These are phyloP conservation scores for Platanus orientalis DNA, from an alignment of 164 flowering plant genomes.

Conservation along the genomic window DNA sequence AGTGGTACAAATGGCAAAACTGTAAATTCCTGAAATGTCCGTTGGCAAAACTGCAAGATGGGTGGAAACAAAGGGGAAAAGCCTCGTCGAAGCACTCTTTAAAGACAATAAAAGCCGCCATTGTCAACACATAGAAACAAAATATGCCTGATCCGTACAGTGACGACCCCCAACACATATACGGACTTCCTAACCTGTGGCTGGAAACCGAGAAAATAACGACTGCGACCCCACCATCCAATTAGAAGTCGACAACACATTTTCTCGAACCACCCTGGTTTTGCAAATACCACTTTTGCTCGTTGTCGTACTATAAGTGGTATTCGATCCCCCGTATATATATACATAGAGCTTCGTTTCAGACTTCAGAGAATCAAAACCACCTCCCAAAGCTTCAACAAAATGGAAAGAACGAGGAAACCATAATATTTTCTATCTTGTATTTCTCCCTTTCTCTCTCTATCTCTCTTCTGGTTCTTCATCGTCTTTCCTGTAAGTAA, in stretches of 20 bases:
- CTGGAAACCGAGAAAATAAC: conserved; percentile 18
- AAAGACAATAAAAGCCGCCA: not conserved
- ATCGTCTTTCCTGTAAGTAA: too few relatives aligned
- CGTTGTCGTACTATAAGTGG: not conserved
- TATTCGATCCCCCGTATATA: not conserved
- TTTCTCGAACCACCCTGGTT: conserved; percentile 12
- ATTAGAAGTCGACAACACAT: conserved; percentile 29
- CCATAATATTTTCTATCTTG: not conserved
- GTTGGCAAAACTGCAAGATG: too few relatives aligned
- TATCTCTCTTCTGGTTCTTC: not conserved
- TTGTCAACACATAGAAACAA: not conserved
- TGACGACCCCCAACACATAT: conserved; percentile 1
- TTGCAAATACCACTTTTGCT: conserved; percentile 6
- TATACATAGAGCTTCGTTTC: not conserved
- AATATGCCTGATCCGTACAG: not conserved
- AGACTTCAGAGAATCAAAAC: too few relatives aligned
- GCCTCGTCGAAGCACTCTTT: too few relatives aligned
- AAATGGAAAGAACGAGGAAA: not conserved
- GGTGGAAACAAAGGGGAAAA: too few relatives aligned
- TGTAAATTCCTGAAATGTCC: too few relatives aligned
- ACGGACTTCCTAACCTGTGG: conserved; percentile 28
- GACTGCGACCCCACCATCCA: conserved; percentile 10
- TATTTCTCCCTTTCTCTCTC: not conserved
- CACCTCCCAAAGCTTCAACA: too few relatives aligned
- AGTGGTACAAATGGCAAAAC: too few relatives aligned